Base-by-base conservation (phyloP, 2,329 filamentous ascomycete genomes). In the Fusarium dlaminii region DNA sequence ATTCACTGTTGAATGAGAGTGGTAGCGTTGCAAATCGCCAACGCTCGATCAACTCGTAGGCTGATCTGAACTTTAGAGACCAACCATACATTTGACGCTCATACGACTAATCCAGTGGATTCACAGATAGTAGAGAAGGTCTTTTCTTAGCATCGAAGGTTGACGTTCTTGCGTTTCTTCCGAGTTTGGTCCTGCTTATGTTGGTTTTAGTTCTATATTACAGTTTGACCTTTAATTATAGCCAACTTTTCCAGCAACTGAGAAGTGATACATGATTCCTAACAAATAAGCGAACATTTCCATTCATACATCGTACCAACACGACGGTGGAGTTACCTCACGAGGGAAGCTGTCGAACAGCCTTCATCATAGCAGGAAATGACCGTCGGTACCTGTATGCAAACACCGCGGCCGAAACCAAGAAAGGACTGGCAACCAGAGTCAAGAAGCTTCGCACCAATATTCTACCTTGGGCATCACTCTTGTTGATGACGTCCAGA, bases 401-500 rank as follows among this genome's bases (percentile, higher is more conserved):
- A 49, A 80, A 55, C 5, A 79, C 56, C 4, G 77, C 69, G 0
- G 76, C 75, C 1, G 77, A 75, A 30, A 79, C 40, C 10, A 80
- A 70, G 40, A 82, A 63, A 9, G 82, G 81, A 42, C 81, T 82
- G 18, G 78, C 71, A 17, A 82, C 40, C 20, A 87, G 60, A 5
- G 77, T 81, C 15, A 85, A 73, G 46, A 89, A 82, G 9, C 82
- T 81, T 17, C 82, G 80, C 51, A 89, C 82, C 37, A 95, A 83
- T 10, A 93, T 81, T 70, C 84, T 85, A 6, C 92, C 91, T 81
- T 98, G 95, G 62, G 88, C 83, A 63, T 92, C 88, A 64, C 92
- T 94, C 74, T 88, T 89, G 43, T 84, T 86, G 39, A 94, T 88
- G 8, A 98, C 93, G 69, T 97, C 92, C 1, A 93, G 94, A 82